Percentiles rank a stretch among this genome's conserved stretches.
These are phyloP conservation scores for Arthrobotrys megalospora DNA, from an alignment of 2,329 filamentous ascomycete species.

Conservation along the genomic window DNA sequence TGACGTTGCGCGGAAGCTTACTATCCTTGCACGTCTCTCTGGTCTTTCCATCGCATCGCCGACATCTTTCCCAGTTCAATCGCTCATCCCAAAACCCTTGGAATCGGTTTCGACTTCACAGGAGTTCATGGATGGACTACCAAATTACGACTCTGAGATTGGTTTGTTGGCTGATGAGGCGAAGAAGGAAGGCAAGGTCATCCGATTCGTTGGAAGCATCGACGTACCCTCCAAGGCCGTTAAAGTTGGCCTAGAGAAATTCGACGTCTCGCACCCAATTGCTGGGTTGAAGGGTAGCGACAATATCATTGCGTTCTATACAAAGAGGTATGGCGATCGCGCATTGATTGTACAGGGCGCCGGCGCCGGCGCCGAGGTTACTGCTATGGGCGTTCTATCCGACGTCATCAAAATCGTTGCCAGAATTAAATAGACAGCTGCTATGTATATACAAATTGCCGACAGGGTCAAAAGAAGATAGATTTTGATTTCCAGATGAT, in stretches of 20 bases:
- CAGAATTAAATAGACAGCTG: slow-evolving; percentile 42
- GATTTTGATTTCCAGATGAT: slow-evolving; percentile 1
- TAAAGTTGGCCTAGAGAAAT: slow-evolving; percentile 92
- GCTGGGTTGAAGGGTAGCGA: slow-evolving; percentile 96
- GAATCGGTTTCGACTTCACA: slow-evolving; percentile 82
- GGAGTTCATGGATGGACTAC: slow-evolving; percentile 86
- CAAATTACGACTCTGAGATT: slow-evolving; percentile 90
- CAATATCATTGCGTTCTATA: slow-evolving; percentile 99
- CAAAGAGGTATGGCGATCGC: slow-evolving; percentile 90
- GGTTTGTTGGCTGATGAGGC: slow-evolving; percentile 88
- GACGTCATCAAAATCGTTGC: slow-evolving; percentile 85
- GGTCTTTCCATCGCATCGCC: slow-evolving; percentile 86
- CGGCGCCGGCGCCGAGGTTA: slow-evolving; percentile 91
- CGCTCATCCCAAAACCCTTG: slow-evolving; percentile 88
- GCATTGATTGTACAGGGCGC: slow-evolving; percentile 95
- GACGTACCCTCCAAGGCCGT: slow-evolving; percentile 85
- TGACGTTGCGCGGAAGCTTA: slow-evolving; percentile 95
- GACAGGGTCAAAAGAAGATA: not conserved
- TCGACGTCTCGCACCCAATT: slow-evolving; percentile 75
- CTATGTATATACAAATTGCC: slow-evolving; percentile 42
- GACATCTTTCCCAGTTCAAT: slow-evolving; percentile 92
- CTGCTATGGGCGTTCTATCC: slow-evolving; percentile 96
- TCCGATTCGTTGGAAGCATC: slow-evolving; percentile 93
- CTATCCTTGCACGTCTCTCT: slow-evolving; percentile 88
- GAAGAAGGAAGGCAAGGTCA: slow-evolving; percentile 88